These are phyloP conservation scores for Citrus cavaleriei DNA, from an alignment of 345 rosid genomes.

Conservation along the genomic window DNA sequence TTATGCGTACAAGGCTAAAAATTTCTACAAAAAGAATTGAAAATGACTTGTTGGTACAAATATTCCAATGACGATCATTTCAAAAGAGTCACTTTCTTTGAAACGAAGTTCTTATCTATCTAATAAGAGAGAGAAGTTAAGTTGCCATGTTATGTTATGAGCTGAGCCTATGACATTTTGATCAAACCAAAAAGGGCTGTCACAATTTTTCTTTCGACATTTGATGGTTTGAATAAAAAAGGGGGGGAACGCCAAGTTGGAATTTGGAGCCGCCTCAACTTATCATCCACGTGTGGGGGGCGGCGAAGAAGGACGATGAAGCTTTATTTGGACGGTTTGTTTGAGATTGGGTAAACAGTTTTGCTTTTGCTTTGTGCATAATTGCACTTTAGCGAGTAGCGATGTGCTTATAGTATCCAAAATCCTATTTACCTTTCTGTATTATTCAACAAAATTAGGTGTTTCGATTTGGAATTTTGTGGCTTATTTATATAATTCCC, in stretches of 20 bases:
- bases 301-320: conserved; percentile 41
- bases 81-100: too few species aligned
- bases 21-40: too few species aligned
- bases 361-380: conserved; percentile 10
- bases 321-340: conserved; percentile 49
- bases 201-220: not conserved
- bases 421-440: too few species aligned
- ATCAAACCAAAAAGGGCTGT: not conserved
- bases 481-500: not conserved
- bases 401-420: not conserved
- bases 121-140: too few species aligned
- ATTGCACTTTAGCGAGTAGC: too few species aligned
- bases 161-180: not conserved
- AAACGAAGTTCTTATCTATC: too few species aligned
- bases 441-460: not conserved
- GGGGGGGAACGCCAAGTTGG: conserved; percentile 10
- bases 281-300: conserved; percentile 22
- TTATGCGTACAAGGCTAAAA: not conserved
- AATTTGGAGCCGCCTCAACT: not conserved
- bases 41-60: not conserved
- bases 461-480: not conserved
- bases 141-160: too few species aligned
- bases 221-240: not conserved
- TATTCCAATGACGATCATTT: not conserved
- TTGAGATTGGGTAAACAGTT: conserved; percentile 1